Percentiles rank a stretch among this genome's conserved stretches.
phyloP scores from a whole-genome alignment of 176 grass and related monocot species.

The Eleusine indica region DNA sequence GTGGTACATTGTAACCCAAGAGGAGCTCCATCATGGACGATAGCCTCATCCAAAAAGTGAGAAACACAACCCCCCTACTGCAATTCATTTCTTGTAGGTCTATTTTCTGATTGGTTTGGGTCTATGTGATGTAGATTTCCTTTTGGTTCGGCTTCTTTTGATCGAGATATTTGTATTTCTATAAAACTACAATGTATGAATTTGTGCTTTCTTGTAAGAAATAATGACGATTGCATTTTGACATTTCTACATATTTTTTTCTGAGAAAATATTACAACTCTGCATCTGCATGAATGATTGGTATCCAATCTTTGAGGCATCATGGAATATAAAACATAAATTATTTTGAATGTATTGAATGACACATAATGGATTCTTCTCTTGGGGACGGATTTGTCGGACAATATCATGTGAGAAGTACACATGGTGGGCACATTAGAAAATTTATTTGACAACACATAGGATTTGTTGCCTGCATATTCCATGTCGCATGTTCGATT shows the following conservation, averaged over 20 bases:
- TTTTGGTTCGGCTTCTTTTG: background rate
- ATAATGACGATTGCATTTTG: background rate
- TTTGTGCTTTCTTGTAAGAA: background rate
- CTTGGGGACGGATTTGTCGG: background rate
- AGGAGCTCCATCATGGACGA: conserved; percentile 65
- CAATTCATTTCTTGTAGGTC: background rate
- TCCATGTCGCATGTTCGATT: conserved; percentile 12
- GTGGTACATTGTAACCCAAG: too few relatives aligned
- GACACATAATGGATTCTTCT: conserved; percentile 1
- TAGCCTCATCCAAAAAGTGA: conserved; percentile 83
- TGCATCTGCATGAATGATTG: background rate
- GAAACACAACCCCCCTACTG: background rate
- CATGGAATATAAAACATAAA: conserved; percentile 12
- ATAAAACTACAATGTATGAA: background rate
- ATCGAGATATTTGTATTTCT: background rate
- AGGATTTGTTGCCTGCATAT: conserved; percentile 19
- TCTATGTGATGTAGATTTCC: background rate
- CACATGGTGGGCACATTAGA: conserved; percentile 22
- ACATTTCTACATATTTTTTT: background rate
- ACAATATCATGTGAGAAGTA: conserved; percentile 17
- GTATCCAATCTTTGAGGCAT: background rate
- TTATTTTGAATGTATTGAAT: background rate
- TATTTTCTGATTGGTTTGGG: background rate
- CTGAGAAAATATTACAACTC: background rate
- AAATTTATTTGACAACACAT: conserved; percentile 27